Conservation (phyloP, 2,329 filamentous ascomycete genomes). For the Aspergillus eucalypticola region DNA sequence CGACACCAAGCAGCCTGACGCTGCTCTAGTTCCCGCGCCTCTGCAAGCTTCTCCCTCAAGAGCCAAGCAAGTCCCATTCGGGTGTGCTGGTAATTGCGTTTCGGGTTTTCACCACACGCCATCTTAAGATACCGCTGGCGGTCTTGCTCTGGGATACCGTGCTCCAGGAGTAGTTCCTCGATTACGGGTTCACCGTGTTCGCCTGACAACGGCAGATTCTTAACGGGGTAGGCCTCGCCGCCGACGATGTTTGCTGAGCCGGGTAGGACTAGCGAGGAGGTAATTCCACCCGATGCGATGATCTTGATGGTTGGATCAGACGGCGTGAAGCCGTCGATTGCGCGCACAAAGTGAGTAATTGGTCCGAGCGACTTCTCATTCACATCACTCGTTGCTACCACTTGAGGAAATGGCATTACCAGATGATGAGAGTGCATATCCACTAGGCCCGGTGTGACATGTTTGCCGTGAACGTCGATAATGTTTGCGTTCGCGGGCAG, state of each 20-base stretch:
- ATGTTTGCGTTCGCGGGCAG: background rate
- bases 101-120: conserved; percentile 72
- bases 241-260: conserved; percentile 73
- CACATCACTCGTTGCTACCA: conserved; percentile 58
- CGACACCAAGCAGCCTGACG: background rate
- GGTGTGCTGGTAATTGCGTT: conserved; percentile 61
- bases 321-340: conserved; percentile 65
- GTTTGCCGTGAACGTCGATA: conserved; percentile 1
- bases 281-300: conserved; percentile 73
- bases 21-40: conserved; percentile 20
- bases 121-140: conserved; percentile 74
- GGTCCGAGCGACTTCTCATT: conserved; percentile 59
- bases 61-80: conserved; percentile 69
- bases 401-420: conserved; percentile 57
- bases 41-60: conserved; percentile 67
- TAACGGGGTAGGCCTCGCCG: conserved; percentile 69
- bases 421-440: conserved; percentile 72
- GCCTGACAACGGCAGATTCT: conserved; percentile 61
- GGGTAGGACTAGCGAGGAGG: conserved; percentile 66
- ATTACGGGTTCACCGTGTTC: conserved; percentile 59
- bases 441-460: conserved; percentile 65
- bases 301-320: conserved; percentile 65
- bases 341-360: conserved; percentile 66
- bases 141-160: conserved; percentile 54
- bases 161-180: conserved; percentile 63